Conservation (phyloP, 148 eudicot species). For the Cornus florida region DNA sequence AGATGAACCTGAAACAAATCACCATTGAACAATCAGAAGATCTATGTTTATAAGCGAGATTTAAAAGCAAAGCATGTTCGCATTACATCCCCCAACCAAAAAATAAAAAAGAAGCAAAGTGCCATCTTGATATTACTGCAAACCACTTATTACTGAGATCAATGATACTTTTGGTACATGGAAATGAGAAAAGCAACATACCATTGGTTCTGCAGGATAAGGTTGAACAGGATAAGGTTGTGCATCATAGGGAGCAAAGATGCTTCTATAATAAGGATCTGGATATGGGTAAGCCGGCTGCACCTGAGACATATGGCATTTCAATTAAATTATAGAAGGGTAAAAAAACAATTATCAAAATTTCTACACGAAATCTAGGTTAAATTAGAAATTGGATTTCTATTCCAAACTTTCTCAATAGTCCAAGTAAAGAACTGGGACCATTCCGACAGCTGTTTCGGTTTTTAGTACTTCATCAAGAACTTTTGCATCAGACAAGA, state of each 20-base stretch:
- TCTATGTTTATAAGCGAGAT: not conserved
- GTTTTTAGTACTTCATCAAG: not conserved
- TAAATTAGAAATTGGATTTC: not conserved
- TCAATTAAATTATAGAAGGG: not conserved
- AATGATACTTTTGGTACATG: not conserved
- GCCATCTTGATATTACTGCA: not conserved
- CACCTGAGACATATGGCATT: conserved; percentile 40
- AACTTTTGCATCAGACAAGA: not conserved
- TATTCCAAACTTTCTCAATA: conserved; percentile 2
- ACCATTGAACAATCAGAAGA: conserved; percentile 2
- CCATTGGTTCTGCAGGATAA: conserved; percentile 68
- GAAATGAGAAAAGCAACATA: conserved; percentile 21
- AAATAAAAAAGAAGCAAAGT: not conserved
- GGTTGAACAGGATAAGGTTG: conserved; percentile 67
- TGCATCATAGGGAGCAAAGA: conserved; percentile 68
- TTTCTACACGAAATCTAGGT: not conserved
- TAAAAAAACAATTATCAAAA: not conserved
- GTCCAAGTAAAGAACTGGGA: not conserved
- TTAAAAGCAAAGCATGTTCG: not conserved
- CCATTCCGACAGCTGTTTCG: not conserved
- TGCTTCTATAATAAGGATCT: conserved; percentile 81
- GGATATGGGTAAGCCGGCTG: conserved; percentile 72
- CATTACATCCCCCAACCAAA: no score
- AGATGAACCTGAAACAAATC: conserved; percentile 49
- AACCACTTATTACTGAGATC: not conserved